These are phyloP conservation scores for Mariannaea elegans DNA, from an alignment of 2,329 filamentous ascomycete species.

Conservation along the genomic window DNA sequence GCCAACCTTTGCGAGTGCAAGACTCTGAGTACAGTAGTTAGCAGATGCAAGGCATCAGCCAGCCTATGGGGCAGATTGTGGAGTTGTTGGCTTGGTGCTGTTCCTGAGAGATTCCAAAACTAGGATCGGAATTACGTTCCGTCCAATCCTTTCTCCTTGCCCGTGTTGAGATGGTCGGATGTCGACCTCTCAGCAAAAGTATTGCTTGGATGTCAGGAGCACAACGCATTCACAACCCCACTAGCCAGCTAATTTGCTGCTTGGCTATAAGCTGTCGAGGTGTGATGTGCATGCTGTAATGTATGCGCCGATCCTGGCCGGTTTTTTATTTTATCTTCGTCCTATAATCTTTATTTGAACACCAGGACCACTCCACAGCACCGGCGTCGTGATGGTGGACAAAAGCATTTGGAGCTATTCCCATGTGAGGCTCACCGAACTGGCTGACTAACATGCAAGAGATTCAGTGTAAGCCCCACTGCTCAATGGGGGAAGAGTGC, in stretches of 20 bases:
- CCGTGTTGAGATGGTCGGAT: too few relatives aligned
- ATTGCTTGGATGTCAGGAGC: not conserved
- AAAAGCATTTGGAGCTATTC: constrained; percentile 20
- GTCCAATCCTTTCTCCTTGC: too few relatives aligned
- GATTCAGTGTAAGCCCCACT: constrained; percentile 31
- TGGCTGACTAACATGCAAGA: constrained; percentile 33
- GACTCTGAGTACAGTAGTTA: too few relatives aligned
- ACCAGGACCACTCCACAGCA: too few relatives aligned
- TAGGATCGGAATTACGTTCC: not conserved
- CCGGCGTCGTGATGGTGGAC: constrained; percentile 6
- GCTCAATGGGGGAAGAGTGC: constrained; percentile 24
- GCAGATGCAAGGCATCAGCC: not conserved
- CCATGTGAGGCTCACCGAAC: constrained; percentile 40
- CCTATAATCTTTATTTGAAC: too few relatives aligned
- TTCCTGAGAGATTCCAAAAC: not conserved
- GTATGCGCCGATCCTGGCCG: too few relatives aligned
- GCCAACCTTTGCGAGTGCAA: not conserved
- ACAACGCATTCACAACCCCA: not conserved
- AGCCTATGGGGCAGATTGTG: not conserved
- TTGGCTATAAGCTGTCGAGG: not conserved
- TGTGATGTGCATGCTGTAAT: too few relatives aligned
- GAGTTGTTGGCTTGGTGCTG: not conserved
- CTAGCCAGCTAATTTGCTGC: not conserved
- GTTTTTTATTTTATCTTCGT: too few relatives aligned
- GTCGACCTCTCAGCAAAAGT: too few relatives aligned